phyloP scores from a whole-genome alignment of 2,329 filamentous ascomycete species.

The Berkeleyomyces basicola region DNA sequence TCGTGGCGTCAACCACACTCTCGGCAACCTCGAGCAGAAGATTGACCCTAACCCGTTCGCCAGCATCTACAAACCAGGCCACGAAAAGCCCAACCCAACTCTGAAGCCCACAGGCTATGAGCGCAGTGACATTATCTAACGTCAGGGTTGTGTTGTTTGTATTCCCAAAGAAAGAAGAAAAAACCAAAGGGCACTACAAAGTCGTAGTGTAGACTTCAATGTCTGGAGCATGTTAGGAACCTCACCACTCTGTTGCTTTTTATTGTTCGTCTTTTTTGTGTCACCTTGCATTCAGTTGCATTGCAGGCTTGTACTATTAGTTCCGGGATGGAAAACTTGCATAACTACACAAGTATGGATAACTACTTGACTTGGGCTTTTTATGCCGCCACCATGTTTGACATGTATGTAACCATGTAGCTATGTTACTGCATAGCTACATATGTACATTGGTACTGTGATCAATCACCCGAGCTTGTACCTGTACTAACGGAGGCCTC shows the following conservation, averaged over 20 bases:
- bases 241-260: neutral
- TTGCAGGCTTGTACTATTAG: too few relatives aligned
- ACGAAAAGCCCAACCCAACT: conserved; percentile 49
- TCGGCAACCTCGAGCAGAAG: conserved; percentile 72
- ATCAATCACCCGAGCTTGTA: too few relatives aligned
- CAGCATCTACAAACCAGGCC: conserved; percentile 57
- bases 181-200: neutral
- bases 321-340: too few relatives aligned
- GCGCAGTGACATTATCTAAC: conserved; percentile 56
- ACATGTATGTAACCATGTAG: too few relatives aligned
- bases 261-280: neutral
- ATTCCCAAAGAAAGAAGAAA: neutral
- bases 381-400: too few relatives aligned
- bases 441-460: neutral
- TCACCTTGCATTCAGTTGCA: neutral
- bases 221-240: neutral
- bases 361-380: too few relatives aligned
- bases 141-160: neutral
- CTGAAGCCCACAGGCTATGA: conserved; percentile 62
- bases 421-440: neutral
- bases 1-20: conserved; percentile 87
- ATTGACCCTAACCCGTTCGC: conserved; percentile 88
- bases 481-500: neutral
- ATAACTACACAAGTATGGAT: too few relatives aligned
- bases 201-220: neutral